Percentiles rank a stretch among this genome's conserved stretches.
These are phyloP conservation scores for Eucalyptus dawsonii DNA, from an alignment of 345 rosid genomes.

Conservation along the genomic window DNA sequence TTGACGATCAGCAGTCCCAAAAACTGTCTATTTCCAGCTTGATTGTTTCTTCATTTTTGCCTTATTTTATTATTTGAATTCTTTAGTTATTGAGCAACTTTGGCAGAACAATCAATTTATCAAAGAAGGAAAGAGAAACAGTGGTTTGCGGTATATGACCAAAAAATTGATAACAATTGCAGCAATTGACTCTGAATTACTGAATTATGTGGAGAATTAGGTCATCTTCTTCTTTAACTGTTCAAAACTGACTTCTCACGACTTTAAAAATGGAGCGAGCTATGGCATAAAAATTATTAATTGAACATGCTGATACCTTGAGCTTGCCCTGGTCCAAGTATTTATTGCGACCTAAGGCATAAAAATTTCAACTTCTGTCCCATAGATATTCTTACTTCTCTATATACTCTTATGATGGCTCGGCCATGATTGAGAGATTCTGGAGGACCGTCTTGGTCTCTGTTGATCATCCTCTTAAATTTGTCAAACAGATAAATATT, in stretches of 20 bases:
- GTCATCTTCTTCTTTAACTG: background rate
- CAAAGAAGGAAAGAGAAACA: background rate
- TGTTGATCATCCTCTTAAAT: too few species aligned
- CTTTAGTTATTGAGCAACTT: background rate
- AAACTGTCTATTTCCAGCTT: background rate
- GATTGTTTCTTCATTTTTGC: background rate
- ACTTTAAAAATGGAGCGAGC: background rate
- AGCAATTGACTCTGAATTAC: background rate
- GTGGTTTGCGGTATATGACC: background rate
- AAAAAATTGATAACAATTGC: too few species aligned
- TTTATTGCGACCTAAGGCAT: too few species aligned
- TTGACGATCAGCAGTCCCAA: background rate
- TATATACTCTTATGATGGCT: too few species aligned
- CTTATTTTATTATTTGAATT: background rate
- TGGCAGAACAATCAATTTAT: background rate
- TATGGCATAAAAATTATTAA: too few species aligned
- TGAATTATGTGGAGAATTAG: background rate
- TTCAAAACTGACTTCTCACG: background rate
- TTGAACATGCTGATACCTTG: background rate
- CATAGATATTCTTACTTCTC: too few species aligned
- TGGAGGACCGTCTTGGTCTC: too few species aligned
- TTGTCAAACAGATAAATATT: too few species aligned
- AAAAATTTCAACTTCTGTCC: too few species aligned
- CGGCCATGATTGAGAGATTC: too few species aligned
- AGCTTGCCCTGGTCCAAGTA: background rate